A percentile compares a stretch with the other conserved stretches of the same genome.
Conservation (phyloP, 1,284 basidiomycete species). For the Mycosarcoma maydis region DNA sequence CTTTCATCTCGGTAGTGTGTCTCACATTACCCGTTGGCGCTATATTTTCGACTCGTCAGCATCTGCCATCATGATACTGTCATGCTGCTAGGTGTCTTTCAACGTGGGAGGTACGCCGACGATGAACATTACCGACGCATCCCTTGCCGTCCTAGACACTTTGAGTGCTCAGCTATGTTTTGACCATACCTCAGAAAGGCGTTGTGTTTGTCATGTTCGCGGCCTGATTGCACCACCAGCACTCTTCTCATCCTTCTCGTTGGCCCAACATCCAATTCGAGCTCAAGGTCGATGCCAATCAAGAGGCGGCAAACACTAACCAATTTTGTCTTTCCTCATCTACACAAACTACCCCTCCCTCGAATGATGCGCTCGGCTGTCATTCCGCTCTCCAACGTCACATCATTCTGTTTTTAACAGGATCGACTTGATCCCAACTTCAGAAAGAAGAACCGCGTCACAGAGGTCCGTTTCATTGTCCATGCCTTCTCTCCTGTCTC, state of each 20-base stretch:
- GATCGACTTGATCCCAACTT: conserved; percentile 59
- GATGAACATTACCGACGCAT: too few species aligned
- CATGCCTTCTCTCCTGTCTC: background rate
- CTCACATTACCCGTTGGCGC: conserved; percentile 29
- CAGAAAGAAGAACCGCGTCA: conserved; percentile 64
- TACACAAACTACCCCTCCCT: background rate
- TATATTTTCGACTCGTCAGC: background rate
- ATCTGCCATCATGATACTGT: background rate
- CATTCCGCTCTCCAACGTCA: conserved; percentile 6
- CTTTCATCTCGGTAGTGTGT: conserved; percentile 64
- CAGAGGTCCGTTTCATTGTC: conserved; percentile 57
- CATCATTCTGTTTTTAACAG: too few species aligned
- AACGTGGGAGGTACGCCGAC: conserved; percentile 10
- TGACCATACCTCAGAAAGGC: too few species aligned
- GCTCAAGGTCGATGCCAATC: conserved; percentile 18
- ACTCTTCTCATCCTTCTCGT: background rate
- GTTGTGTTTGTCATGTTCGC: background rate
- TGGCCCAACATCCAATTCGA: background rate
- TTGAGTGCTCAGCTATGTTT: too few species aligned
- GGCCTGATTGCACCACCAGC: background rate
- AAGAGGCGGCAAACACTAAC: conserved; percentile 40
- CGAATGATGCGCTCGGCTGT: conserved; percentile 3
- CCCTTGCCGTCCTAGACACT: too few species aligned
- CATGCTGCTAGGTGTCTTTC: background rate
- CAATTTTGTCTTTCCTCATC: conserved; percentile 13